Evolutionary conservation across 2,329 filamentous ascomycete genomes (phyloP), one percentile per base, ranked within the genome.

Genomic region (Pleoardoris graminearum): DNA sequence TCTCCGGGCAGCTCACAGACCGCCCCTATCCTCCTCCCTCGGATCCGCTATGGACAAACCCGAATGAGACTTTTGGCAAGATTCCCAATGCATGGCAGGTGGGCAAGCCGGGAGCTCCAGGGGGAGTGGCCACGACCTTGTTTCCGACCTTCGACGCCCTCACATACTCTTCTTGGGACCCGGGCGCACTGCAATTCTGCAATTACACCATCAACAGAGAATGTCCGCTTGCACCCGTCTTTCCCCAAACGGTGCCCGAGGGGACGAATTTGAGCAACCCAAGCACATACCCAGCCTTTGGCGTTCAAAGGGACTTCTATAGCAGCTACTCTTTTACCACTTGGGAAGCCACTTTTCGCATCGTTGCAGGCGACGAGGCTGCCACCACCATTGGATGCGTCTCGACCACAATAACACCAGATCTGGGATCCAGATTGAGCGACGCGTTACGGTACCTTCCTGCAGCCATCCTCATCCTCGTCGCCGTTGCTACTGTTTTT

Each of bases 301-400:
- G 84, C 48, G 76, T 96, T 27, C 80, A 81, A 25, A 85, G 91
- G 71, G 81, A 90, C 56, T 88, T 97, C 71, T 79, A 81, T 59
- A 90, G 90, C n/a, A 84, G 85, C 0, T 99, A 96, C 71, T 83
- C 90, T 4, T 96, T 99, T 69, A 82, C 90, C 1, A 93, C 92
- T 1, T 85, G 97, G 58, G 81, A 85, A 6, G 80, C 89, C 7
- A 90, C 85, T 0, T 80, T 97, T 43, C 76, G 84, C 50, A 82
- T 97, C 51, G 83, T 88, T 53, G 89, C 91, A 48, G 92, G 91
- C 58, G 87, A 96, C 69, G 55, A 68, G 0, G 76, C 70, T 1
- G 81, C 78, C 14, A 85, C 85, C 12, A 77, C 83, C 47, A 82
- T 97, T 37, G 90, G 86, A 45, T 99, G 94, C 68, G 79, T 97